phyloP scores from a whole-genome alignment of 768 basidiomycete genomes.

The Galerina sulciceps region DNA sequence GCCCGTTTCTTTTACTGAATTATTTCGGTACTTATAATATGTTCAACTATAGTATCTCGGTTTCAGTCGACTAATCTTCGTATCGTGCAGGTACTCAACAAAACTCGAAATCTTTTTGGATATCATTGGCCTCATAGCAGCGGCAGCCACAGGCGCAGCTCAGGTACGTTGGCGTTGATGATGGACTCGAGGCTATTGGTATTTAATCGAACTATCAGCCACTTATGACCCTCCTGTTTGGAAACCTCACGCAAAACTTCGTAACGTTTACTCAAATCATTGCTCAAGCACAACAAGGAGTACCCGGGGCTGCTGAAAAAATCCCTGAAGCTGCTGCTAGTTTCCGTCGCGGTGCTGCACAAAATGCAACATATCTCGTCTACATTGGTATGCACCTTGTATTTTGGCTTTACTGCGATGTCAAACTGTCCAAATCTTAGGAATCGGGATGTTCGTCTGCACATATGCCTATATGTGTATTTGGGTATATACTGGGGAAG shows the following conservation, averaged over 20 bases:
- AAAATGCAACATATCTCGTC: constrained; percentile 67
- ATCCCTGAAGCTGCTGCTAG: constrained; percentile 39
- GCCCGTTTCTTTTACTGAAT: constrained; percentile 42
- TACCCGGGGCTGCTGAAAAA: constrained; percentile 30
- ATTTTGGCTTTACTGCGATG: background rate
- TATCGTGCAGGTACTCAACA: constrained; percentile 68
- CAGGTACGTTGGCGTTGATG: constrained; percentile 53
- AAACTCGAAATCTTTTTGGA: constrained; percentile 68
- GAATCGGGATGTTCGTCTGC: constrained; percentile 73
- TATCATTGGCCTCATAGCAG: constrained; percentile 71
- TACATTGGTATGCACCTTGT: constrained; percentile 63
- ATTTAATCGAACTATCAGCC: constrained; percentile 44
- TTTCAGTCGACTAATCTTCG: background rate
- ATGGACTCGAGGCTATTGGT: background rate
- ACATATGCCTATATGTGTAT: constrained; percentile 75
- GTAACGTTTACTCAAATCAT: constrained; percentile 54
- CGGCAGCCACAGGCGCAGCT: constrained; percentile 77
- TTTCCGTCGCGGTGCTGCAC: constrained; percentile 58
- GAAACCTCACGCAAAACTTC: constrained; percentile 76
- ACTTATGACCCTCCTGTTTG: constrained; percentile 85
- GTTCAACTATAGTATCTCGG: too few species aligned
- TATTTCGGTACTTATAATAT: constrained; percentile 47
- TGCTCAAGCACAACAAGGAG: constrained; percentile 22
- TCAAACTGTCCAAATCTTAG: constrained; percentile 33
- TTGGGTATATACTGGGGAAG: constrained; percentile 82